phyloP scores from a whole-genome alignment of 2,329 filamentous ascomycete species.

The Gnomoniopsis sp. region DNA sequence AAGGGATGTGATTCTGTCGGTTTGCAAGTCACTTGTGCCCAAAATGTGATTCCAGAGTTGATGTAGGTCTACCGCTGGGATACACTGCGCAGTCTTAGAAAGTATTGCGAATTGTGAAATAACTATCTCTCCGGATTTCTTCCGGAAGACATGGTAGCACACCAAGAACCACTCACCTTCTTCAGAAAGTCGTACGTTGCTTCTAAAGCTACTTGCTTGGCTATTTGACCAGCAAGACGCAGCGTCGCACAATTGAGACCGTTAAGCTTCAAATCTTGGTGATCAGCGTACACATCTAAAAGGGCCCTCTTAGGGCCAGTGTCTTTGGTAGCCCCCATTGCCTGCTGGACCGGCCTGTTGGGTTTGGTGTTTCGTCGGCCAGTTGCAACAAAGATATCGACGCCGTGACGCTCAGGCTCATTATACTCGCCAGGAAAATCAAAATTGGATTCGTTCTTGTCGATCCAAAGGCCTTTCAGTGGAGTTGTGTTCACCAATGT shows the following conservation, averaged over 20 bases:
- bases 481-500: not conserved
- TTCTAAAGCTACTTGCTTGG: constrained; percentile 11
- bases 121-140: no score
- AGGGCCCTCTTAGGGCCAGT: not conserved
- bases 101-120: no score
- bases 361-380: not conserved
- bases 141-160: no score
- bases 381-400: not conserved
- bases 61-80: not conserved
- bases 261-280: not conserved
- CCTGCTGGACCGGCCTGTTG: not conserved
- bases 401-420: not conserved
- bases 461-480: not conserved
- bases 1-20: not conserved
- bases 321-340: not conserved
- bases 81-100: not conserved
- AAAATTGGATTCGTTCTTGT: not conserved
- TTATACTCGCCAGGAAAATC: not conserved
- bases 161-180: no score
- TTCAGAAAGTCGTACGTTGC: constrained; percentile 7
- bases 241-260: constrained; percentile 3
- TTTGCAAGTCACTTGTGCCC: not conserved
- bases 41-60: not conserved
- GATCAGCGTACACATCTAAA: not conserved
- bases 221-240: not conserved